Conservation (phyloP, 805 yeast species). For the Suhomyces canberraensis region DNA sequence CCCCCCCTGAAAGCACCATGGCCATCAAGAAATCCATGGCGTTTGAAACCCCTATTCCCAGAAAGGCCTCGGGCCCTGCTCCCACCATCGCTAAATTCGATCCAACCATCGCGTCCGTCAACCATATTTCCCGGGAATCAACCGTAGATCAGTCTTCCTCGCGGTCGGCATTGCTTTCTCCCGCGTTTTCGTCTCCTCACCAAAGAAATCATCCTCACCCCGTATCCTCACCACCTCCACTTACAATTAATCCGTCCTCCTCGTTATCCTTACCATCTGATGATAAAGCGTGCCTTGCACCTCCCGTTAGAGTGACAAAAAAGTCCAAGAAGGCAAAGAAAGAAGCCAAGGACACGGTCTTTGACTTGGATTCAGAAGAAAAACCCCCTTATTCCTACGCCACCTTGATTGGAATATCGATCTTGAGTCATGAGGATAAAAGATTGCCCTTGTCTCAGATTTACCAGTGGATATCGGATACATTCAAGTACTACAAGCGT, state of each 20-base stretch:
- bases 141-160: neutral
- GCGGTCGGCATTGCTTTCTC: constrained; percentile 29
- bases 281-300: constrained; percentile 5
- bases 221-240: constrained; percentile 13
- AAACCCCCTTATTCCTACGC: constrained; percentile 97
- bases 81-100: neutral
- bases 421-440: constrained; percentile 66
- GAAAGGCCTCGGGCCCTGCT: neutral
- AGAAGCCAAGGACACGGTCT: constrained; percentile 30
- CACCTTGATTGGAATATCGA: constrained; percentile 88
- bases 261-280: constrained; percentile 6
- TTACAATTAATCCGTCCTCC: constrained; percentile 13
- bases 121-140: neutral
- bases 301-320: constrained; percentile 3
- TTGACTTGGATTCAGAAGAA: constrained; percentile 49
- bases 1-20: constrained; percentile 33
- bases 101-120: neutral
- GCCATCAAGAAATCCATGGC: constrained; percentile 12
- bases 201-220: neutral
- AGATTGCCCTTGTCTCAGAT: constrained; percentile 57
- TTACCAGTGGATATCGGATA: constrained; percentile 85
- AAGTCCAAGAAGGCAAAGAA: constrained; percentile 27
- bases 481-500: constrained; percentile 77
- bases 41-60: constrained; percentile 15
- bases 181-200: constrained; percentile 48